Evolutionary conservation across 148 eudicot species (phyloP).

Genomic region (Rhododendron molle): DNA sequence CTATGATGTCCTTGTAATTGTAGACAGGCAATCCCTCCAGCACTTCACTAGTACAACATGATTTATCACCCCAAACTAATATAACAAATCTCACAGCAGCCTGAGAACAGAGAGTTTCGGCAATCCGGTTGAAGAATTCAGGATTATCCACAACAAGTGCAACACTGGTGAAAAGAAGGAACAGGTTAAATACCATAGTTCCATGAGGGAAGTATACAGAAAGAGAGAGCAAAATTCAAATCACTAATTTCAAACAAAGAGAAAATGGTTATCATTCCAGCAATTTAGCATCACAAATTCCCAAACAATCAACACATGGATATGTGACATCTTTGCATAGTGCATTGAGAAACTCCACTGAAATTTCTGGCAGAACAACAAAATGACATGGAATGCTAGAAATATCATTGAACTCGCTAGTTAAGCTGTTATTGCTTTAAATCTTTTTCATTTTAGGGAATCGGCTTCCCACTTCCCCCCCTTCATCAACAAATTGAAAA

Average conservation of each 20-base stretch:
- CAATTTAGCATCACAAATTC: slow-evolving; percentile 1
- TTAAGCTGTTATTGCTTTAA: not conserved
- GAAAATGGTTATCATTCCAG: not conserved
- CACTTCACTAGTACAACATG: slow-evolving; percentile 35
- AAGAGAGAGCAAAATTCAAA: not conserved
- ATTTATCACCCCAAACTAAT: slow-evolving; percentile 89
- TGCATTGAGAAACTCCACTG: not conserved
- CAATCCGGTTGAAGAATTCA: slow-evolving; percentile 56
- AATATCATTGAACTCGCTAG: not conserved
- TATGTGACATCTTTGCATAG: not conserved
- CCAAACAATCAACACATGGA: not conserved
- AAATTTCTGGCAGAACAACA: not conserved
- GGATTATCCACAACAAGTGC: slow-evolving; percentile 86
- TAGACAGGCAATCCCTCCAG: slow-evolving; percentile 42
- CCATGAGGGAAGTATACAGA: not conserved
- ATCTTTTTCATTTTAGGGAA: not conserved
- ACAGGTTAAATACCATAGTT: not conserved
- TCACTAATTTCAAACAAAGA: not conserved
- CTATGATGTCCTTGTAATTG: slow-evolving; percentile 62
- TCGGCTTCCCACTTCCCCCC: not conserved
- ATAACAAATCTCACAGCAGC: slow-evolving; percentile 64
- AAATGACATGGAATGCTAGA: not conserved
- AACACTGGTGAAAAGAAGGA: slow-evolving; percentile 44
- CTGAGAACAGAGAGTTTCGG: slow-evolving; percentile 40
- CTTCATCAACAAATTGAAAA: not conserved